Evolutionary conservation across 805 yeast species (phyloP), one percentile per base, ranked within the genome.

Genomic region (Lachancea waltii): DNA sequence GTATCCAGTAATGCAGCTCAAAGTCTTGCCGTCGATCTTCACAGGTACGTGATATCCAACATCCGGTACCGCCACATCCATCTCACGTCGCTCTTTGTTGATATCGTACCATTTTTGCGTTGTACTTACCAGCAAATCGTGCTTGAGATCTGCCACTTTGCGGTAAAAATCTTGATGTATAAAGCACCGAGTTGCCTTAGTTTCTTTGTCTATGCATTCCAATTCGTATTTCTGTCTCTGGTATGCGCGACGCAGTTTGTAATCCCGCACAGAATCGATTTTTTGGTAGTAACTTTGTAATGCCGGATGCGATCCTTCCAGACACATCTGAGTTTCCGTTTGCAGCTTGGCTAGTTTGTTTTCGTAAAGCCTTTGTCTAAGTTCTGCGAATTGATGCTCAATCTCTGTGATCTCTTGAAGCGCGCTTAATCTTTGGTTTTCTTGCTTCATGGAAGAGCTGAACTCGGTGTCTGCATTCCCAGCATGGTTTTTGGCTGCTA

Each of bases 261-360:
- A 79, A 47, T 85, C 85, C 47, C 86, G 79, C 47, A 81, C 78
- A 30, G 75, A 73, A 42, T 81, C 83, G 36, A 92, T 77, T 59
- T 78, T 76, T 49, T 72, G 72, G 57, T 82, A 77, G 38, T 83
- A 81, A 33, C 75, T 71, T 26, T 84, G 72, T 38, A 90, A 70
- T 50, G 89, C 96, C 0, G 97, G 97, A 60, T 92, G 98, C 15
- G 86, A 75, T 9, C 96, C 96, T 45, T 80, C 81, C 23, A 80
- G 65, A 63, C 97, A 89, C 72, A 90, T 75, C 51, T 81, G 81
- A 44, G 90, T 65, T 58, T 92, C 98, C 31, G 82, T 80, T 48
- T 85, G 85, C 46, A 84, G 70, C 45, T 84, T 74, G 25, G 73
- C 68, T 53, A 89, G 65, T 57, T 85, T 89, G 56, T 87, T 95